Conservation (phyloP, 495 filamentous ascomycete species). For the Massariosphaeria phaeospora region DNA sequence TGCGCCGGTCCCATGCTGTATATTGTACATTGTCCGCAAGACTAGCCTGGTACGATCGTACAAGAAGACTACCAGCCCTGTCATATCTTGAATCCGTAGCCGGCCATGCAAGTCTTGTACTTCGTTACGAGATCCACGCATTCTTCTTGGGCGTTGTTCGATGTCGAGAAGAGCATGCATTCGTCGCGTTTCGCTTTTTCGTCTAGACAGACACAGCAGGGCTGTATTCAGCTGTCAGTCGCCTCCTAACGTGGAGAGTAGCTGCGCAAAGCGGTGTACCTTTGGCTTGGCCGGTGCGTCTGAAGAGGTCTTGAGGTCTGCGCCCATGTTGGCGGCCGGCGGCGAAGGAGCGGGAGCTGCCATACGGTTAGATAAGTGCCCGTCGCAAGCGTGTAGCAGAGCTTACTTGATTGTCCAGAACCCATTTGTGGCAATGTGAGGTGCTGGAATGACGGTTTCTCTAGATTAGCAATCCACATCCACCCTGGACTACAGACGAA, state of each 20-base stretch:
- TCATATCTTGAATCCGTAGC: slow-evolving; percentile 80
- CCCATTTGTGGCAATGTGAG: slow-evolving; percentile 18
- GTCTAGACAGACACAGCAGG: slow-evolving; percentile 94
- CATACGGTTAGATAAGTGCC: not conserved
- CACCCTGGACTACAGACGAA: not conserved
- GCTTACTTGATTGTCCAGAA: slow-evolving; percentile 31
- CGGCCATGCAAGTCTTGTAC: slow-evolving; percentile 89
- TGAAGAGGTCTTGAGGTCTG: slow-evolving; percentile 43
- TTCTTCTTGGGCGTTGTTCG: slow-evolving; percentile 68
- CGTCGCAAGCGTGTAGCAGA: not conserved
- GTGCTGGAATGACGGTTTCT: not conserved
- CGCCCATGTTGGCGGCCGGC: slow-evolving; percentile 40
- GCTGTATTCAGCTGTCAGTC: slow-evolving; percentile 47
- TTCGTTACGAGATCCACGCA: slow-evolving; percentile 75
- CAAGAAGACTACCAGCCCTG: not conserved
- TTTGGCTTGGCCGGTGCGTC: slow-evolving; percentile 47
- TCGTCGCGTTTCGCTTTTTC: slow-evolving; percentile 92
- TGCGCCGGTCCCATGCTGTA: slow-evolving; percentile 27
- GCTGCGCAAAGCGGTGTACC: slow-evolving; percentile 46
- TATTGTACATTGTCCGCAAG: slow-evolving; percentile 9
- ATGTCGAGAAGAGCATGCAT: slow-evolving; percentile 94
- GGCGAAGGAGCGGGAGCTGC: slow-evolving; percentile 28
- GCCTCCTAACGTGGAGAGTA: not conserved
- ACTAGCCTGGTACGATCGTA: not conserved
- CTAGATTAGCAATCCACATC: slow-evolving; percentile 21